These are phyloP conservation scores for Teratosphaeriaceae sp. DNA, from an alignment of 2,329 filamentous ascomycete genomes.

Conservation along the genomic window DNA sequence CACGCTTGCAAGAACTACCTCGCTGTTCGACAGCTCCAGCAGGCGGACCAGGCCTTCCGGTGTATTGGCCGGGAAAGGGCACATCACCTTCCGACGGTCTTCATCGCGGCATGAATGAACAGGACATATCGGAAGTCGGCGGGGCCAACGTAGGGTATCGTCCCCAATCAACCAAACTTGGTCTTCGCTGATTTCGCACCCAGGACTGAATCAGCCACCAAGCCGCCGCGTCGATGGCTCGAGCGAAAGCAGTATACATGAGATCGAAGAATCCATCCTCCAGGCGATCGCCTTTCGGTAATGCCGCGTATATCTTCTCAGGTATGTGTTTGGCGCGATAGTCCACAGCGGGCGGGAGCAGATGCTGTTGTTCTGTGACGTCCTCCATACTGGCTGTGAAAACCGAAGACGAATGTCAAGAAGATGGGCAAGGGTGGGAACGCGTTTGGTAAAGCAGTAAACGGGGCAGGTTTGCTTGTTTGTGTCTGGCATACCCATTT, in stretches of 20 bases:
- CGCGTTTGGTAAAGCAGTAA: too few species aligned
- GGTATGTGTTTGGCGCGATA: conserved; percentile 6
- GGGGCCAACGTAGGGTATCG: conserved; percentile 12
- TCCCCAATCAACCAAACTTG: not conserved
- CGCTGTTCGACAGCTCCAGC: conserved; percentile 4
- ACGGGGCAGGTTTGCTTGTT: conserved; percentile 19
- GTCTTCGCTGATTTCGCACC: not conserved
- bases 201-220: conserved; percentile 15
- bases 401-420: not conserved
- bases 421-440: not conserved
- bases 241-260: conserved; percentile 8
- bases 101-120: conserved; percentile 8
- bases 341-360: conserved; percentile 1
- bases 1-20: conserved; percentile 4
- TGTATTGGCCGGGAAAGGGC: conserved; percentile 6
- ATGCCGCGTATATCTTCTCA: conserved; percentile 3
- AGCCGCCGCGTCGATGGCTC: conserved; percentile 9
- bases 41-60: conserved; percentile 10
- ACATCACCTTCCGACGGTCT: conserved; percentile 8
- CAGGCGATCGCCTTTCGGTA: conserved; percentile 7
- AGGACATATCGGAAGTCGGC: conserved; percentile 13
- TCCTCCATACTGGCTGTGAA: conserved; percentile 1
- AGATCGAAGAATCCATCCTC: conserved; percentile 11
- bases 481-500: not conserved
- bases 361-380: not conserved